A percentile compares a stretch with the other conserved stretches of the same genome.
These are phyloP conservation scores for Schoenoplectus tabernaemontani DNA, from an alignment of 202 grass and related monocot genomes.

Conservation along the genomic window DNA sequence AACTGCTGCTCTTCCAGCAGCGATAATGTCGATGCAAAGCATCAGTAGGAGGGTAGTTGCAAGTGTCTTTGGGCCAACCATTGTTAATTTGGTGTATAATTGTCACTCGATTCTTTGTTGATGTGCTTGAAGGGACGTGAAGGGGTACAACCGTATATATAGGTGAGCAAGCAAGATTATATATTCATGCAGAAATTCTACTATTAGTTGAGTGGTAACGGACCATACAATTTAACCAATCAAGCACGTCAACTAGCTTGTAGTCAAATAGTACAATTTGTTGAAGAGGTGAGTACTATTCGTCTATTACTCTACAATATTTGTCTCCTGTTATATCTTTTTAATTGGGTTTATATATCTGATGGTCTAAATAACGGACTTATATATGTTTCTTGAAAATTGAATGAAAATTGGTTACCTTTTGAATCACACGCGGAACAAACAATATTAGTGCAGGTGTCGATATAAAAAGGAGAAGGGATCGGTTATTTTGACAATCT, in stretches of 20 bases:
- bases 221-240: neutral
- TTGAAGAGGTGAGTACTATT: neutral
- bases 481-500: too few species aligned
- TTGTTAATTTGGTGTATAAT: neutral
- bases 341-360: neutral
- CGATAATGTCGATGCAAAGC: slow-evolving; percentile 13
- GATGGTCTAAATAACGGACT: neutral
- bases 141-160: slow-evolving; percentile 16
- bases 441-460: too few species aligned
- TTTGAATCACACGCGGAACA: too few species aligned
- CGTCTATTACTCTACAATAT: neutral
- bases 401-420: too few species aligned
- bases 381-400: too few species aligned
- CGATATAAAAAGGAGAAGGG: too few species aligned
- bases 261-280: slow-evolving; percentile 12
- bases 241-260: neutral
- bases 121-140: neutral
- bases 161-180: too few species aligned
- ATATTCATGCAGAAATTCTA: slow-evolving; percentile 9
- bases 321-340: neutral
- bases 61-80: slow-evolving; percentile 18
- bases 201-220: neutral
- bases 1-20: slow-evolving; percentile 14
- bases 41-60: slow-evolving; percentile 2
- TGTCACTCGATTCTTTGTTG: slow-evolving; percentile 3